Evolutionary conservation across 805 yeast genomes (phyloP).

Genomic region (Suhomyces faveliae): DNA sequence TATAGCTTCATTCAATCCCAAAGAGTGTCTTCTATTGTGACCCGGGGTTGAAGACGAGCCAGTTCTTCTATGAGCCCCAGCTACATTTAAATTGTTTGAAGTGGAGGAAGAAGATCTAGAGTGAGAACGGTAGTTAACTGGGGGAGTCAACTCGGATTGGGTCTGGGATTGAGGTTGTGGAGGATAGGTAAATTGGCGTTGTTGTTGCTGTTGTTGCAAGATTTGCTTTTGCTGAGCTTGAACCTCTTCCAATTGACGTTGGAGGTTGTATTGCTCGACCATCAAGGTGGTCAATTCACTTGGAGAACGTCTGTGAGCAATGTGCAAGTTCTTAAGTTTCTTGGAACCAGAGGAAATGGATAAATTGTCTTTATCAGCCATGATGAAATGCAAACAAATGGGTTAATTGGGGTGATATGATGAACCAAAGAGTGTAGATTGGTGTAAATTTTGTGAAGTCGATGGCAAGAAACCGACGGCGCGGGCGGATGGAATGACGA

Average conservation of each 20-base stretch:
- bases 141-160: slow-evolving; percentile 18
- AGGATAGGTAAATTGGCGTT: slow-evolving; percentile 26
- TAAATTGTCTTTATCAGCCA: slow-evolving; percentile 9
- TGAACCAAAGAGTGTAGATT: not conserved
- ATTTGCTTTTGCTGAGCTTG: slow-evolving; percentile 92
- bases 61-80: slow-evolving; percentile 33
- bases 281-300: slow-evolving; percentile 88
- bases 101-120: slow-evolving; percentile 34
- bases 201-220: slow-evolving; percentile 47
- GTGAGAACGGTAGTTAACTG: slow-evolving; percentile 27
- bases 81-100: slow-evolving; percentile 1
- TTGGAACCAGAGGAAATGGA: slow-evolving; percentile 10
- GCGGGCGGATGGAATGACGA: slow-evolving; percentile 2
- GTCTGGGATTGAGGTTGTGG: slow-evolving; percentile 14
- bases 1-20: slow-evolving; percentile 89
- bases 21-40: slow-evolving; percentile 86
- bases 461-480: not conserved
- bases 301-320: slow-evolving; percentile 97
- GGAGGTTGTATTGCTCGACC: slow-evolving; percentile 86
- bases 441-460: not conserved
- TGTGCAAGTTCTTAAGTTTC: slow-evolving; percentile 56
- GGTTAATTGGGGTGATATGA: not conserved
- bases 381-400: not conserved
- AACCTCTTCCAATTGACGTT: slow-evolving; percentile 87
- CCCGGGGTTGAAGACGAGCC: slow-evolving; percentile 46